phyloP scores from a whole-genome alignment of 2,329 filamentous ascomycete genomes.

The Blastomyces emzantsi region DNA sequence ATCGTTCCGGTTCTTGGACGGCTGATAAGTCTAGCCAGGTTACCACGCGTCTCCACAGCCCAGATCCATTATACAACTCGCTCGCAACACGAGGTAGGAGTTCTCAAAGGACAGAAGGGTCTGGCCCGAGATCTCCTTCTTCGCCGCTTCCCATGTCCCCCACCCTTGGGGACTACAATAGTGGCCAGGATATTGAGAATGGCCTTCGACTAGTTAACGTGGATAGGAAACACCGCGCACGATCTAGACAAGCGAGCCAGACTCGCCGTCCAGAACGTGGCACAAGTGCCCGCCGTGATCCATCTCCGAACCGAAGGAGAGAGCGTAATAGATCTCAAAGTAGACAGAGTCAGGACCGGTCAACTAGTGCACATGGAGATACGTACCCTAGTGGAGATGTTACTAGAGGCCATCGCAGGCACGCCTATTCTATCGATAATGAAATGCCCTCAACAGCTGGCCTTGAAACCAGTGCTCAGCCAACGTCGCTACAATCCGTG shows the following conservation, averaged over 20 bases:
- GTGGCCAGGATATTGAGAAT: slow-evolving; percentile 56
- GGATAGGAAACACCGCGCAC: slow-evolving; percentile 37
- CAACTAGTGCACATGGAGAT: slow-evolving; percentile 5
- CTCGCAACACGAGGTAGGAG: slow-evolving; percentile 49
- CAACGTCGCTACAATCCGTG: slow-evolving; percentile 33
- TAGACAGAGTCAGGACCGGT: slow-evolving; percentile 25
- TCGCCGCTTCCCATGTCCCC: slow-evolving; percentile 69
- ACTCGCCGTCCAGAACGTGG: slow-evolving; percentile 41
- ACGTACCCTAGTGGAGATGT: neutral
- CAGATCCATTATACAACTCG: slow-evolving; percentile 22
- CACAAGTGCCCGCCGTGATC: slow-evolving; percentile 36
- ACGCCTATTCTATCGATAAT: slow-evolving; percentile 1
- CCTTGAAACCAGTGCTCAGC: slow-evolving; percentile 16
- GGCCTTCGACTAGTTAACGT: slow-evolving; percentile 36
- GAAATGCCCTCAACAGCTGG: slow-evolving; percentile 2
- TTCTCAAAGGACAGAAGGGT: slow-evolving; percentile 49
- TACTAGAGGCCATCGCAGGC: neutral
- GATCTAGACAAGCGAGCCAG: slow-evolving; percentile 43
- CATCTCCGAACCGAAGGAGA: slow-evolving; percentile 39
- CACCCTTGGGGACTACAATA: slow-evolving; percentile 44
- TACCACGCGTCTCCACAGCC: slow-evolving; percentile 32
- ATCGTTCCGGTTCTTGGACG: slow-evolving; percentile 33
- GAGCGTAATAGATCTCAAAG: slow-evolving; percentile 29
- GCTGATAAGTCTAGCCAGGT: slow-evolving; percentile 32
- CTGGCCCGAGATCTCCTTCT: slow-evolving; percentile 61